These are phyloP conservation scores for Wickerhamomyces sp. DNA, from an alignment of 1,139 yeast genomes.

Conservation along the genomic window DNA sequence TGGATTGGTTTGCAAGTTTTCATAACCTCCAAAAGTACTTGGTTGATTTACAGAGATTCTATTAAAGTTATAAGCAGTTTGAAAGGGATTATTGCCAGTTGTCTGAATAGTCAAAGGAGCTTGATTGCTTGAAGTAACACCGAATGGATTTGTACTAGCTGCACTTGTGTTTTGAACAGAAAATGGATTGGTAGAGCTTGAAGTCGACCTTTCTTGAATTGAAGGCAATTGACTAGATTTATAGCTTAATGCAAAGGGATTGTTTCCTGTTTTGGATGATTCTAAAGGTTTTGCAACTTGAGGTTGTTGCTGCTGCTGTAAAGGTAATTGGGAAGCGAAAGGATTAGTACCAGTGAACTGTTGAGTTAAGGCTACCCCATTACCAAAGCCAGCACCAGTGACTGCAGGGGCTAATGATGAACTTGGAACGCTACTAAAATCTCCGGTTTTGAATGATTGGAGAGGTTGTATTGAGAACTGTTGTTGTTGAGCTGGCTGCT, in stretches of 20 bases:
- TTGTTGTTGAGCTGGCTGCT: constrained; percentile 16
- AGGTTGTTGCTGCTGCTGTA: constrained; percentile 24
- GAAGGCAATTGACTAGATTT: constrained; percentile 14
- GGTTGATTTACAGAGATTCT: constrained; percentile 33
- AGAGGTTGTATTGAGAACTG: constrained; percentile 18
- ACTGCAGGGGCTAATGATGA: constrained; percentile 27
- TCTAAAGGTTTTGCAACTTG: constrained; percentile 21
- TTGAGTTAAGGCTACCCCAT: constrained; percentile 9
- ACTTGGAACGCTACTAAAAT: constrained; percentile 16
- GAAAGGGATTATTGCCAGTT: constrained; percentile 29
- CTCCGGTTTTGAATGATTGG: constrained; percentile 12
- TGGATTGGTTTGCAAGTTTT: constrained; percentile 54
- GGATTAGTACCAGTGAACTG: constrained; percentile 3
- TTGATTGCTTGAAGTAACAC: constrained; percentile 12
- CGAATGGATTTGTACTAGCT: background rate
- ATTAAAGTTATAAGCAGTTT: constrained; percentile 18
- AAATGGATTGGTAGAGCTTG: constrained; percentile 24
- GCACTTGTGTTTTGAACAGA: constrained; percentile 13
- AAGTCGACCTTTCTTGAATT: constrained; percentile 12
- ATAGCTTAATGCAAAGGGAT: constrained; percentile 29
- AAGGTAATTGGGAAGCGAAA: constrained; percentile 18
- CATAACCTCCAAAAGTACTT: constrained; percentile 67
- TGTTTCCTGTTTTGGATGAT: constrained; percentile 24
- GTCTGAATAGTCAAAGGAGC: constrained; percentile 12
- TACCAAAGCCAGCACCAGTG: constrained; percentile 57